Conservation (phyloP, 2,329 filamentous ascomycete genomes). For the Fusarium sarcochroum region DNA sequence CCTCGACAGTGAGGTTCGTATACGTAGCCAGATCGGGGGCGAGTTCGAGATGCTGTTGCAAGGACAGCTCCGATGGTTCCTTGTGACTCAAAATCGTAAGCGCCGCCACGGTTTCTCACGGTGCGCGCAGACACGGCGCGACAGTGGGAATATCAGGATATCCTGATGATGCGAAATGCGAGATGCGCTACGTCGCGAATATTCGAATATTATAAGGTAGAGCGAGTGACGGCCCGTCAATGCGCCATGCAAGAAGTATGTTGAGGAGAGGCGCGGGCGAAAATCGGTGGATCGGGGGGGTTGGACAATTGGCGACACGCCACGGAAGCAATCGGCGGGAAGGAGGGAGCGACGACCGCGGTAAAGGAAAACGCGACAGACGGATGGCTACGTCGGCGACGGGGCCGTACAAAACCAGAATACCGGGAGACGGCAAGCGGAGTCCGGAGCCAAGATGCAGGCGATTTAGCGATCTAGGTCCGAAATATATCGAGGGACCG, state of each 20-base stretch:
- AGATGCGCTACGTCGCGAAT: conserved; percentile 38
- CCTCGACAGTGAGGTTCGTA: conserved; percentile 64
- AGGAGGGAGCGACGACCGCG: conserved; percentile 41
- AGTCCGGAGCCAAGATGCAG: conserved; percentile 35
- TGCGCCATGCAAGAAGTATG: conserved; percentile 52
- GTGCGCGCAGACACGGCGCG: conserved; percentile 51
- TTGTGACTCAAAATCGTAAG: conserved; percentile 68
- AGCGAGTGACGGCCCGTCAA: conserved; percentile 47
- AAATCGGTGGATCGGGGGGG: conserved; percentile 38
- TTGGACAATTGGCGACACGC: conserved; percentile 46
- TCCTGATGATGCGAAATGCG: conserved; percentile 27
- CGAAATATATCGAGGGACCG: conserved; percentile 45
- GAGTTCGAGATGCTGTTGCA: conserved; percentile 72
- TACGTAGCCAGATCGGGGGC: conserved; percentile 67
- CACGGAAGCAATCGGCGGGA: conserved; percentile 42
- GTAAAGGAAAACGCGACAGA: conserved; percentile 39
- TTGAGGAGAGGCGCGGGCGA: conserved; percentile 33
- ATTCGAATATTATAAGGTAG: conserved; percentile 34
- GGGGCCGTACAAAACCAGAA: conserved; percentile 25
- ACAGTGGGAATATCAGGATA: conserved; percentile 36
- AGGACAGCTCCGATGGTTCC: conserved; percentile 68
- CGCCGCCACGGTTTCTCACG: conserved; percentile 66
- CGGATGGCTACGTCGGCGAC: conserved; percentile 35
- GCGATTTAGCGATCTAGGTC: conserved; percentile 39
- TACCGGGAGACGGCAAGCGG: conserved; percentile 31